Conservation (phyloP, 1,139 yeast genomes). For the Yamadazyma aaseri region DNA sequence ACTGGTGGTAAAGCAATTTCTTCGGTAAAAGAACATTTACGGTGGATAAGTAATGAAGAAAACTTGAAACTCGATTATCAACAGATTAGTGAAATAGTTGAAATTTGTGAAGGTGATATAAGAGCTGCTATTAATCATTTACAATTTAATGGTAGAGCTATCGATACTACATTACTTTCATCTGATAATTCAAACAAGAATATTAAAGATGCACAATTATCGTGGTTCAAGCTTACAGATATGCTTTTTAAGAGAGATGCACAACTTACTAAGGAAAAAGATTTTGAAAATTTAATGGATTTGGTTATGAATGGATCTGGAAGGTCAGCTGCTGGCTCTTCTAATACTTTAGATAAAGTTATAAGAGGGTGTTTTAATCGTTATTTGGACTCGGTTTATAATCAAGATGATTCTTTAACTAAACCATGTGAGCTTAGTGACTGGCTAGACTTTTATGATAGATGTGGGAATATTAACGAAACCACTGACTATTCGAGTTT, state of each 20-base stretch:
- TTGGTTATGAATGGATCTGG: conserved; percentile 36
- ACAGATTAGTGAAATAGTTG: conserved; percentile 54
- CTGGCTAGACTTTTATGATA: conserved; percentile 75
- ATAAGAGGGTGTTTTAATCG: conserved; percentile 70
- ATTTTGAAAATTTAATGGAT: conserved; percentile 42
- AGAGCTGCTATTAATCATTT: conserved; percentile 82
- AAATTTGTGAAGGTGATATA: conserved; percentile 77
- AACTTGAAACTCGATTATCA: conserved; percentile 32
- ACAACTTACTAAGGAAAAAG: conserved; percentile 44
- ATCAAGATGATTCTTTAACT: conserved; percentile 61
- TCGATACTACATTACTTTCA: conserved; percentile 10
- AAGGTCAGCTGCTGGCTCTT: conserved; percentile 43
- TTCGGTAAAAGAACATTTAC: conserved; percentile 41
- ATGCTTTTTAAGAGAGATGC: conserved; percentile 53
- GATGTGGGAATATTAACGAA: conserved; percentile 40
- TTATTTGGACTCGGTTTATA: conserved; percentile 51
- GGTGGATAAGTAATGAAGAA: conserved; percentile 33
- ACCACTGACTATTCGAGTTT: conserved; percentile 54
- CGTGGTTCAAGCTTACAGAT: conserved; percentile 62
- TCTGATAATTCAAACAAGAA: conserved; percentile 7
- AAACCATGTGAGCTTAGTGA: conserved; percentile 70
- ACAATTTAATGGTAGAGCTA: conserved; percentile 56
- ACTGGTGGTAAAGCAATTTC: conserved; percentile 36
- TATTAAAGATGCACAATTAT: conserved; percentile 52
- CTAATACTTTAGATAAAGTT: conserved; percentile 58